Conservation (phyloP, 345 rosid genomes). For the Cochlearia excelsa region DNA sequence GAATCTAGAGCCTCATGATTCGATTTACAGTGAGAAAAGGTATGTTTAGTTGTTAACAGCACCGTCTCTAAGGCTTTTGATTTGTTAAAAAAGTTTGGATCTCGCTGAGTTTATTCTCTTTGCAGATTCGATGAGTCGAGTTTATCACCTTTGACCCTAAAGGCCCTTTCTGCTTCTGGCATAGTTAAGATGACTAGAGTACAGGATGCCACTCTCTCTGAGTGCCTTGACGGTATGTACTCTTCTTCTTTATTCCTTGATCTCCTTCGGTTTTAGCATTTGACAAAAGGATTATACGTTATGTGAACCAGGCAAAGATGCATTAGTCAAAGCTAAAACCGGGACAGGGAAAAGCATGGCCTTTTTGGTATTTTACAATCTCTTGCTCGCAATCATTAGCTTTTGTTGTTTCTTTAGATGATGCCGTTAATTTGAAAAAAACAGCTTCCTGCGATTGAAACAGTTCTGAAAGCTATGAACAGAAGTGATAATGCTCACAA, state of each 20-base stretch:
- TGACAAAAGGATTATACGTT: conserved; percentile 16
- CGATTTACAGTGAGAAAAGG: conserved; percentile 66
- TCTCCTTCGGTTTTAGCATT: background rate
- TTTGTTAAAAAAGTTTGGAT: background rate
- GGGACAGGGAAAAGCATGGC: conserved; percentile 85
- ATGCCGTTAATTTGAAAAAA: conserved; percentile 45
- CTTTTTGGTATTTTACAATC: conserved; percentile 60
- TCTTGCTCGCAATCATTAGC: conserved; percentile 20
- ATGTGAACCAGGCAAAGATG: conserved; percentile 71
- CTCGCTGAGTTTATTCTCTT: conserved; percentile 6
- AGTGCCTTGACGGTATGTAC: conserved; percentile 64
- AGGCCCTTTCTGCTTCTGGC: conserved; percentile 75
- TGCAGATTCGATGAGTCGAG: conserved; percentile 78
- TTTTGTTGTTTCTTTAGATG: conserved; percentile 32
- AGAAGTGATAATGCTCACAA: conserved; percentile 32
- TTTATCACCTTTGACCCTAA: conserved; percentile 74
- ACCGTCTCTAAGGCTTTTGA: background rate
- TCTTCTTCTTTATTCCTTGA: background rate
- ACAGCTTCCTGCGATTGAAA: conserved; percentile 99
- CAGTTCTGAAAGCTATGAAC: conserved; percentile 71
- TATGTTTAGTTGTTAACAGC: background rate
- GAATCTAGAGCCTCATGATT: conserved; percentile 38
- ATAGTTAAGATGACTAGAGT: conserved; percentile 82
- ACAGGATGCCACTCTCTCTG: conserved; percentile 76
- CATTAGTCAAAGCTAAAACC: conserved; percentile 81